These are phyloP conservation scores for Trametes villosa DNA, from an alignment of 768 basidiomycete genomes.

Conservation along the genomic window DNA sequence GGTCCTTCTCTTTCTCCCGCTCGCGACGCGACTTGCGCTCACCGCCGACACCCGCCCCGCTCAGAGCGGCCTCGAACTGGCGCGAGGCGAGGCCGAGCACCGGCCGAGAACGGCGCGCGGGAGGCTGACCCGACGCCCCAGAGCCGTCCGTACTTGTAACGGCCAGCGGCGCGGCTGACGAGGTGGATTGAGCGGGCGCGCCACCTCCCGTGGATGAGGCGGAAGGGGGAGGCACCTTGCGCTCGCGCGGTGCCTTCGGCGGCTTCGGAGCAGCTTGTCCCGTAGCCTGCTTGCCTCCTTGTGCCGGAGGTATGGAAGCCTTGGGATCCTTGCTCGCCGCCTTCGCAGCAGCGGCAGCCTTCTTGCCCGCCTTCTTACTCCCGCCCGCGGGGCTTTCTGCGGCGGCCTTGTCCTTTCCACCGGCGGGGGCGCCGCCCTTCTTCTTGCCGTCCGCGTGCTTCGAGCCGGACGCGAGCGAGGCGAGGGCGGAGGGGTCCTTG, in stretches of 20 bases:
- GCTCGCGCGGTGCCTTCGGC: constrained; percentile 23
- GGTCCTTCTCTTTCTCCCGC: constrained; percentile 32
- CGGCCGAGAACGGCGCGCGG: constrained; percentile 54
- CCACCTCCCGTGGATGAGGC: constrained; percentile 19
- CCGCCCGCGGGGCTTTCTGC: constrained; percentile 15
- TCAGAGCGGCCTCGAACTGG: constrained; percentile 76
- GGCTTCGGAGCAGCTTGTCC: constrained; percentile 14
- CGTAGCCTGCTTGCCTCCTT: neutral
- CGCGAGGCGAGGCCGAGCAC: constrained; percentile 65
- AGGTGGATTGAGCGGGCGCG: neutral
- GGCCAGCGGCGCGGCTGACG: neutral
- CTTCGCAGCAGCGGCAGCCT: constrained; percentile 31
- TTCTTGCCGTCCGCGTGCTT: constrained; percentile 48
- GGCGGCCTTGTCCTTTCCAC: constrained; percentile 24
- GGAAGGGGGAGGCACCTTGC: constrained; percentile 22
- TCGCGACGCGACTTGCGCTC: constrained; percentile 39
- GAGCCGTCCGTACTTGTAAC: constrained; percentile 22
- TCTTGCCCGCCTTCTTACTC: constrained; percentile 45
- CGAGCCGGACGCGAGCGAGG: constrained; percentile 34
- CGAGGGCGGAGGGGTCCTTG: constrained; percentile 49
- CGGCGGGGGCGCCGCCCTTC: constrained; percentile 29
- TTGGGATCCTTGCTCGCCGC: constrained; percentile 21
- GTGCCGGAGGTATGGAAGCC: constrained; percentile 10
- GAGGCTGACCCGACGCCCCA: constrained; percentile 8
- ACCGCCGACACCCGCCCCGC: constrained; percentile 53